phyloP scores from a whole-genome alignment of 805 yeast species.

The Kluyveromyces starmeri region DNA sequence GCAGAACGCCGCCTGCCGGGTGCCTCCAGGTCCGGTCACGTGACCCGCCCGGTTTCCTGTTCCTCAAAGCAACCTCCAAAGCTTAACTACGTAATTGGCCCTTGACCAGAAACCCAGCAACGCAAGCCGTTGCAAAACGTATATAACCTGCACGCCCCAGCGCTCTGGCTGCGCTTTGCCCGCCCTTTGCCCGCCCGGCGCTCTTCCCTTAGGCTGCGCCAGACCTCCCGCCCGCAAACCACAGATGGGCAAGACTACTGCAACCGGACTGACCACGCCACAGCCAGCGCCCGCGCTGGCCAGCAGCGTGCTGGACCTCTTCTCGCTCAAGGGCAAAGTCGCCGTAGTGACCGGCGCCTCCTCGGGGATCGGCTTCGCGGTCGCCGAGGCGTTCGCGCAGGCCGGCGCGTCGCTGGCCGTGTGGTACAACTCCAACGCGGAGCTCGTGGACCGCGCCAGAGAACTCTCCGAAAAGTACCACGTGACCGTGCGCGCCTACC shows the following conservation, averaged over 20 bases:
- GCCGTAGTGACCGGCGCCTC: slow-evolving; percentile 84
- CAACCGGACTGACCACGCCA: slow-evolving; percentile 32
- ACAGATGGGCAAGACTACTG: slow-evolving; percentile 14
- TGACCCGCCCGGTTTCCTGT: no score
- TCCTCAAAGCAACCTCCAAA: no score
- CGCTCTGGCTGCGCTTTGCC: no score
- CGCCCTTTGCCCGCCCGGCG: no score
- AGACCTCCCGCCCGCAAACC: no score
- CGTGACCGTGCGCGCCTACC: slow-evolving; percentile 49
- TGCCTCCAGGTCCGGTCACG: no score
- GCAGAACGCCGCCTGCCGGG: no score
- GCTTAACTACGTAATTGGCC: no score
- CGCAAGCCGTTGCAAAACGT: no score
- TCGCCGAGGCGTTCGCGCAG: slow-evolving; percentile 76
- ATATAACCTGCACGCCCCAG: no score
- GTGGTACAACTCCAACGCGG: slow-evolving; percentile 55
- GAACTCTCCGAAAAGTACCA: slow-evolving; percentile 43
- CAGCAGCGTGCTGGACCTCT: slow-evolving; percentile 51
- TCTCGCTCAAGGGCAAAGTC: slow-evolving; percentile 72
- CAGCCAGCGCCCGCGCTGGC: slow-evolving; percentile 43
- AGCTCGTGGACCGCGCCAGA: slow-evolving; percentile 21
- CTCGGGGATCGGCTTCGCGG: slow-evolving; percentile 73
- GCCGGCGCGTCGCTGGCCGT: slow-evolving; percentile 80
- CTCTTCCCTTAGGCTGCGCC: no score
- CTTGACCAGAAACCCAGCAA: no score